A percentile compares a stretch with the other conserved stretches of the same genome.
Conservation (phyloP, 2,329 filamentous ascomycete genomes). For the Fragosphaeria purpurea region DNA sequence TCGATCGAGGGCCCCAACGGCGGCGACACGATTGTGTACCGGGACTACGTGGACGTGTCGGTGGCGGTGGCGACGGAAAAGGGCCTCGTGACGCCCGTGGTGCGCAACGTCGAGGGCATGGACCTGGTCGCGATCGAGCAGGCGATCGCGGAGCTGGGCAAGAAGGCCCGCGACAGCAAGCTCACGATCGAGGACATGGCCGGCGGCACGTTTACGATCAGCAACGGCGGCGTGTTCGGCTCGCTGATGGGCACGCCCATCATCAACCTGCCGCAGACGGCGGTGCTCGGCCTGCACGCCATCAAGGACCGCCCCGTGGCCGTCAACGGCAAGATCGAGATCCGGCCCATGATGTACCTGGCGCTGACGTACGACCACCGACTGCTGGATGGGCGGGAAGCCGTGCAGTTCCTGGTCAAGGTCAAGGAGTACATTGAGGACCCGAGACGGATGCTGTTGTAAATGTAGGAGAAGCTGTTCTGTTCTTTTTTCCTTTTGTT, state of each 20-base stretch:
- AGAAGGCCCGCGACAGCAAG: conserved; percentile 95
- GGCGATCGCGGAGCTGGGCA: conserved; percentile 84
- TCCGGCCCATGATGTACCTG: conserved; percentile 99
- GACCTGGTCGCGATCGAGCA: conserved; percentile 86
- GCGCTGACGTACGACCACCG: conserved; percentile 97
- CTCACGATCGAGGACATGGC: conserved; percentile 99
- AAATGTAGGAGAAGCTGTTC: conserved; percentile 8
- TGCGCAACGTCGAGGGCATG: conserved; percentile 83
- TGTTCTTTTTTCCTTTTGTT: neutral
- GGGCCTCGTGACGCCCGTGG: conserved; percentile 90
- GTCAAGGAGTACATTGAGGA: conserved; percentile 98
- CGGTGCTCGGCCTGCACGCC: conserved; percentile 84
- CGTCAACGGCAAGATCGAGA: conserved; percentile 87
- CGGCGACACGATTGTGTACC: conserved; percentile 95
- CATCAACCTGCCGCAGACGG: conserved; percentile 92
- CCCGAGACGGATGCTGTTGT: conserved; percentile 79
- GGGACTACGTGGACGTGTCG: conserved; percentile 95
- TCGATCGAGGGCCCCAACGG: conserved; percentile 93
- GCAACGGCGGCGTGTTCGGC: conserved; percentile 93
- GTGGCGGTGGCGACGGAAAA: conserved; percentile 97
- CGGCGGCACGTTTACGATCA: conserved; percentile 95
- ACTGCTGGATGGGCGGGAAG: conserved; percentile 87
- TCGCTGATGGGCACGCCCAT: conserved; percentile 97
- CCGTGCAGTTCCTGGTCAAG: conserved; percentile 92
- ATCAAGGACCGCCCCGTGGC: conserved; percentile 91